These are phyloP conservation scores for Diaporthe amygdali DNA, from an alignment of 2,329 filamentous ascomycete species.

Conservation along the genomic window DNA sequence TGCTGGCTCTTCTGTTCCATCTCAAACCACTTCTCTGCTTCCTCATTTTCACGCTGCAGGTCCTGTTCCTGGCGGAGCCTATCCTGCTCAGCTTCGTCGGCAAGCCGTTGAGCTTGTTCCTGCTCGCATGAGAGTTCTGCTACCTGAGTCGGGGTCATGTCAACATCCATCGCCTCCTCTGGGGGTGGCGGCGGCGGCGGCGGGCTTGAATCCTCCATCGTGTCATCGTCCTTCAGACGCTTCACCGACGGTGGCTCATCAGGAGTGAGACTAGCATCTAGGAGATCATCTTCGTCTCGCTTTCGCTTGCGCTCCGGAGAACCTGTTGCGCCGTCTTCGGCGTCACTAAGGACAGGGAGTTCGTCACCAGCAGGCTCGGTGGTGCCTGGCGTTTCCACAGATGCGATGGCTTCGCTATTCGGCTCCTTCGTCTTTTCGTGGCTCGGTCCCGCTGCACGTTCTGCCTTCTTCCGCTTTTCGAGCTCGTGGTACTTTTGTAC, in stretches of 20 bases:
- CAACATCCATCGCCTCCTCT: constrained; percentile 45
- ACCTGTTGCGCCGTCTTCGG: constrained; percentile 51
- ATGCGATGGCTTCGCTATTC: constrained; percentile 25
- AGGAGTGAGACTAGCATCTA: constrained; percentile 51
- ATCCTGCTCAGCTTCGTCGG: constrained; percentile 49
- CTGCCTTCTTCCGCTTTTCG: constrained; percentile 70
- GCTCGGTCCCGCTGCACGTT: constrained; percentile 37
- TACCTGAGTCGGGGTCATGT: constrained; percentile 54
- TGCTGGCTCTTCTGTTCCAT: constrained; percentile 36
- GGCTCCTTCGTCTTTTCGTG: constrained; percentile 29
- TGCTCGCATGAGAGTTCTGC: constrained; percentile 57
- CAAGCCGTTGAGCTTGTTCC: constrained; percentile 58
- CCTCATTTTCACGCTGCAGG: constrained; percentile 44
- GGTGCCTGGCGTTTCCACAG: constrained; percentile 30
- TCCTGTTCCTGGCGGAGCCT: constrained; percentile 40
- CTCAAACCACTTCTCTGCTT: constrained; percentile 42
- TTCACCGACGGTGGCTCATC: constrained; percentile 63
- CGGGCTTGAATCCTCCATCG: constrained; percentile 38
- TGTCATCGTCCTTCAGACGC: constrained; percentile 54
- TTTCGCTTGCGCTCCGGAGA: constrained; percentile 70
- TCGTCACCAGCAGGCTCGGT: constrained; percentile 36
- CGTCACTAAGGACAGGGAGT: constrained; percentile 46
- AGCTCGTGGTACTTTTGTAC: constrained; percentile 74
- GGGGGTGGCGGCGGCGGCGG: constrained; percentile 51
- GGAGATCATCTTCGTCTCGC: constrained; percentile 50